Evolutionary conservation across 352 stramenopile genomes (phyloP).

Genomic region (Phytophthora multivora): DNA sequence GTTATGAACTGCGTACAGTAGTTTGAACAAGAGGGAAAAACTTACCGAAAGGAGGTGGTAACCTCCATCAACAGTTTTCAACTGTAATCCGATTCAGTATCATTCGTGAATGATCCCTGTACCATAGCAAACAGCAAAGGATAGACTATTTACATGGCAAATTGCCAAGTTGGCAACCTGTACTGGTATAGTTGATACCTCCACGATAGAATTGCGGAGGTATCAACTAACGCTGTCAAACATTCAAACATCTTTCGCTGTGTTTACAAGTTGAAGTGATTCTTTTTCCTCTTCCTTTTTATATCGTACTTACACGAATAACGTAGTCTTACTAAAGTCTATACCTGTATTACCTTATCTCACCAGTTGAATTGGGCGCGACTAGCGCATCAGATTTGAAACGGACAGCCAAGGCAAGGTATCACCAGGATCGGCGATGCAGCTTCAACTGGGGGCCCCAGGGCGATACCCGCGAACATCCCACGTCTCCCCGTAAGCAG

Average conservation of each 20-base stretch:
- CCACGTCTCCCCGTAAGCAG: conserved; percentile 17
- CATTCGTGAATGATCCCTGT: neutral
- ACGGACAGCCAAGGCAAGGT: too few relatives aligned
- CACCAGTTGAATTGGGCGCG: neutral
- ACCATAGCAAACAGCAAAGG: neutral
- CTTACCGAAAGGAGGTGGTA: neutral
- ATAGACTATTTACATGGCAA: too few relatives aligned
- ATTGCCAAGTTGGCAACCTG: too few relatives aligned
- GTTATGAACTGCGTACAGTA: neutral
- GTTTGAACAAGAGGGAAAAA: neutral
- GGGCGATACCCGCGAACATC: conserved; percentile 12
- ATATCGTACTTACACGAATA: conserved; percentile 1
- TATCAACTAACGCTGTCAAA: neutral
- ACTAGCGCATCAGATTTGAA: conserved; percentile 6
- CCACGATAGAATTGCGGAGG: too few relatives aligned
- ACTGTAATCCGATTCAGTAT: neutral
- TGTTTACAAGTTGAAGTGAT: neutral
- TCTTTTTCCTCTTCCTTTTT: neutral
- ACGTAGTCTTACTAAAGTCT: neutral
- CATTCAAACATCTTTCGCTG: neutral
- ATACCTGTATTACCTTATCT: conserved; percentile 1
- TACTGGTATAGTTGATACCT: too few relatives aligned
- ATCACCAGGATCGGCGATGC: conserved; percentile 4
- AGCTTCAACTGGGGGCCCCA: conserved; percentile 17
- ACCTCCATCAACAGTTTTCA: neutral